phyloP scores from a whole-genome alignment of 1,284 basidiomycete species.

The Tilletiaria anomala region DNA sequence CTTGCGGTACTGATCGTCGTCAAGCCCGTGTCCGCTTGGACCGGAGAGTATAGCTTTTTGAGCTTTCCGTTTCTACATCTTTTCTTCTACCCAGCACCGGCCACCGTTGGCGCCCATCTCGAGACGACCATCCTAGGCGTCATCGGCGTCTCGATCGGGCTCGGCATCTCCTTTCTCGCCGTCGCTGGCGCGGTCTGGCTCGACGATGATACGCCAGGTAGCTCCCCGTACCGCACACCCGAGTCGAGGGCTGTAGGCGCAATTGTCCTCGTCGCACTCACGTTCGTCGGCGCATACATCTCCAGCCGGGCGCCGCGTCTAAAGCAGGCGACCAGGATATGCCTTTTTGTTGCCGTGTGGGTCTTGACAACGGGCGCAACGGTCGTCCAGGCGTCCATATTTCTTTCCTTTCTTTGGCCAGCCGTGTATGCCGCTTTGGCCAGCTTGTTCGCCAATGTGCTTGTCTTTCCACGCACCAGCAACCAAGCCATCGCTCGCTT shows the following conservation, averaged over 20 bases:
- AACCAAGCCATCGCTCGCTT: constrained; percentile 7
- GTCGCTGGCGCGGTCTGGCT: constrained; percentile 20
- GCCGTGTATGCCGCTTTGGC: constrained; percentile 16
- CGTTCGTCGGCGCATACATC: constrained; percentile 12
- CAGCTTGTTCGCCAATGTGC: constrained; percentile 11
- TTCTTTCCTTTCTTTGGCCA: constrained; percentile 21
- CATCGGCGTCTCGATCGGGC: constrained; percentile 10
- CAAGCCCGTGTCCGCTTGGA: constrained; percentile 6
- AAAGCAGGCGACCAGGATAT: constrained; percentile 12
- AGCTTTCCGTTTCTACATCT: constrained; percentile 10
- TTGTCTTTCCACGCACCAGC: constrained; percentile 18
- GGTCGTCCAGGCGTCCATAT: constrained; percentile 10
- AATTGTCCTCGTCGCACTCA: constrained; percentile 13
- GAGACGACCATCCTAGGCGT: constrained; percentile 17
- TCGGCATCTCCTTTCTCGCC: constrained; percentile 13
- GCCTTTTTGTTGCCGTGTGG: constrained; percentile 20
- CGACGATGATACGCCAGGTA: constrained; percentile 4
- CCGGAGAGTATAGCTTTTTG: constrained; percentile 13
- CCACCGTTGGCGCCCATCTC: constrained; percentile 18
- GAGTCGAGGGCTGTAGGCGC: constrained; percentile 18
- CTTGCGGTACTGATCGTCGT: constrained; percentile 14
- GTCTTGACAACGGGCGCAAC: constrained; percentile 13
- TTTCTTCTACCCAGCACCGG: constrained; percentile 24
- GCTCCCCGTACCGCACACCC: constrained; percentile 6
- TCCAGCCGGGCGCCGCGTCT: constrained; percentile 20